Conservation (phyloP, 2,329 filamentous ascomycete genomes). For the Graphium sp. region DNA sequence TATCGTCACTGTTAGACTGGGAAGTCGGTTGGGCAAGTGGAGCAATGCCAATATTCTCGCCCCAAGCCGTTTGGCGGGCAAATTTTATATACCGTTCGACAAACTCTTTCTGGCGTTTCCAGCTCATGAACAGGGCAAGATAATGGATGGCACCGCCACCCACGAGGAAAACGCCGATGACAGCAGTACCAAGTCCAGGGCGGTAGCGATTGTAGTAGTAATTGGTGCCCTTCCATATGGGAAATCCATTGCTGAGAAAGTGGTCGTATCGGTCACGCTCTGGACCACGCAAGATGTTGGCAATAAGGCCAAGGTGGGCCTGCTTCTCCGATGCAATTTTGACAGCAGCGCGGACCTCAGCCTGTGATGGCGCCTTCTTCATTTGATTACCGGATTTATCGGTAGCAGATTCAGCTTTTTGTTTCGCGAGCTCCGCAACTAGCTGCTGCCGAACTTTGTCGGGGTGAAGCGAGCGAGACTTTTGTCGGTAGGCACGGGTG, state of each 20-base stretch:
- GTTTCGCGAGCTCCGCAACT: constrained; percentile 45
- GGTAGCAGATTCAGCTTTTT: constrained; percentile 29
- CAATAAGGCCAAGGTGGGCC: constrained; percentile 68
- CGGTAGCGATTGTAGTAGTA: constrained; percentile 96
- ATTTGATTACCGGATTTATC: constrained; percentile 47
- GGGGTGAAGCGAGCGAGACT: constrained; percentile 68
- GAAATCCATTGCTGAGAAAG: constrained; percentile 86
- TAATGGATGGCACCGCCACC: constrained; percentile 81
- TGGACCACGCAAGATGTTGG: constrained; percentile 68
- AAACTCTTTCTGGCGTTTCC: constrained; percentile 82
- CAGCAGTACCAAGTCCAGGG: constrained; percentile 72
- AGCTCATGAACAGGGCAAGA: constrained; percentile 66
- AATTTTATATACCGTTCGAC: constrained; percentile 83
- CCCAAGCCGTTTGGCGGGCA: constrained; percentile 78
- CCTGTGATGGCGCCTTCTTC: constrained; percentile 52
- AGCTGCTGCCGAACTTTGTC: constrained; percentile 89
- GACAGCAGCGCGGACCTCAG: constrained; percentile 60
- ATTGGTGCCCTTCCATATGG: constrained; percentile 88
- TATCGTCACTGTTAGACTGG: constrained; percentile 8
- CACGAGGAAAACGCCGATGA: constrained; percentile 66
- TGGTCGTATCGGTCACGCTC: constrained; percentile 83
- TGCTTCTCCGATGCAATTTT: constrained; percentile 74
- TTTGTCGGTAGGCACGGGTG: constrained; percentile 86
- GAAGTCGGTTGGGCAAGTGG: constrained; percentile 32
- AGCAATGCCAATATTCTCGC: constrained; percentile 59